A percentile compares a stretch with the other conserved stretches of the same genome.
Conservation (phyloP, 192 early-diverging fungal genomes). For the Irineochytrium annulatum region DNA sequence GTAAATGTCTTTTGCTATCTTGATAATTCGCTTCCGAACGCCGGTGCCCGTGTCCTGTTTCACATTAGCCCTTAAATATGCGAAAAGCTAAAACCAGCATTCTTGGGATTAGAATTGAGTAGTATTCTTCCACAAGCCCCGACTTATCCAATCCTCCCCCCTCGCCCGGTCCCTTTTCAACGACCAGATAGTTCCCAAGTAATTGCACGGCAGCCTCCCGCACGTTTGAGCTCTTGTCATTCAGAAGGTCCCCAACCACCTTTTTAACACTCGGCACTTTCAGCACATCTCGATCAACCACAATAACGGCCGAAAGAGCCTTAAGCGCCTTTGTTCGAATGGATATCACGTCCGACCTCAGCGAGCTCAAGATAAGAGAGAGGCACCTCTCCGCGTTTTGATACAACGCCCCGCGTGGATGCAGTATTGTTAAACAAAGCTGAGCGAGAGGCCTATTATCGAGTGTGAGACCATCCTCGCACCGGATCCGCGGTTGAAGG, state of each 20-base stretch:
- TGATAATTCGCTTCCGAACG: constrained; percentile 84
- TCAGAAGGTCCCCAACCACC: constrained; percentile 70
- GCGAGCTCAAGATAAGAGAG: constrained; percentile 54
- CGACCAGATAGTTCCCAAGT: constrained; percentile 73
- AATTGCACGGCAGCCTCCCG: constrained; percentile 90
- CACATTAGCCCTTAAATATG: background rate
- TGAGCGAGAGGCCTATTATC: no score
- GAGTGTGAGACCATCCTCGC: no score
- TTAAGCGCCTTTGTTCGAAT: constrained; percentile 74
- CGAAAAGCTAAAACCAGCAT: constrained; percentile 45
- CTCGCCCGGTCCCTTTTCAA: no score
- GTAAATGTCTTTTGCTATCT: constrained; percentile 74
- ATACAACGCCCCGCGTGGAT: no score
- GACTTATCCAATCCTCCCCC: no score
- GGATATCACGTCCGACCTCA: constrained; percentile 64
- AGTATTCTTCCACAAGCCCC: constrained; percentile 69
- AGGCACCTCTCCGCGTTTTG: no score
- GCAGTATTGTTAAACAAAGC: no score
- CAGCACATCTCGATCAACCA: constrained; percentile 61
- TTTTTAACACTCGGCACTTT: constrained; percentile 58
- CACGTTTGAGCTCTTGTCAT: constrained; percentile 79
- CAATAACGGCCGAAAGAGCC: constrained; percentile 72
- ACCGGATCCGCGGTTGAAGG: no score
- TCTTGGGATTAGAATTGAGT: constrained; percentile 72
- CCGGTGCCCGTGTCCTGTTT: constrained; percentile 77